A percentile compares a stretch with the other conserved stretches of the same genome.
phyloP scores from a whole-genome alignment of 2,329 filamentous ascomycete genomes.

The Exophiala xenobiotica region DNA sequence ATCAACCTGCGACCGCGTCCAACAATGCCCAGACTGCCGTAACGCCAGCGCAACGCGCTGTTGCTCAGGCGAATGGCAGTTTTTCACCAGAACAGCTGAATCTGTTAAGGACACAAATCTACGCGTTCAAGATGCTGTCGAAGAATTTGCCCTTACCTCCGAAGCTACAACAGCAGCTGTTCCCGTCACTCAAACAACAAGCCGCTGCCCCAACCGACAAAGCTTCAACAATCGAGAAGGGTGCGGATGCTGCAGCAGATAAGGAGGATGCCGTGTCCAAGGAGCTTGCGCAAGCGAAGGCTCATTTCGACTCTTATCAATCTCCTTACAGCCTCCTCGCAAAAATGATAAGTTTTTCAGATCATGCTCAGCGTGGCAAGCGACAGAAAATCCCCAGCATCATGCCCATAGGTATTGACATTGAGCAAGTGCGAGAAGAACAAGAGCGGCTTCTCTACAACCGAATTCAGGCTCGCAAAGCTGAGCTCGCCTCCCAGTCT shows the following conservation, averaged over 20 bases:
- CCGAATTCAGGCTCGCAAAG: constrained; percentile 78
- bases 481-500: constrained; percentile 78
- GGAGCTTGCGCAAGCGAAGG: constrained; percentile 34
- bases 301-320: constrained; percentile 69
- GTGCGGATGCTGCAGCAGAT: constrained; percentile 36
- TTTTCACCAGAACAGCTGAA: constrained; percentile 78
- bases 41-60: constrained; percentile 29
- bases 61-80: constrained; percentile 45
- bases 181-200: constrained; percentile 53
- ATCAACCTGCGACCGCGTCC: constrained; percentile 30
- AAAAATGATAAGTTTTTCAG: constrained; percentile 70
- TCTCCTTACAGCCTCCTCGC: constrained; percentile 64
- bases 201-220: constrained; percentile 34
- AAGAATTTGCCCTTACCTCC: constrained; percentile 81
- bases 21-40: constrained; percentile 32
- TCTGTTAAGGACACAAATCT: constrained; percentile 79
- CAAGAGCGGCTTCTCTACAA: constrained; percentile 88
- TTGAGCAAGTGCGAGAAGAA: constrained; percentile 81
- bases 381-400: constrained; percentile 81
- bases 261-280: constrained; percentile 31
- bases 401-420: constrained; percentile 83
- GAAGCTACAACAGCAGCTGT: constrained; percentile 78
- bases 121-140: constrained; percentile 84
- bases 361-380: constrained; percentile 73
- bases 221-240: constrained; percentile 37